Conservation (phyloP, 2,329 filamentous ascomycete genomes). For the Bimuria novae-zelandiae region DNA sequence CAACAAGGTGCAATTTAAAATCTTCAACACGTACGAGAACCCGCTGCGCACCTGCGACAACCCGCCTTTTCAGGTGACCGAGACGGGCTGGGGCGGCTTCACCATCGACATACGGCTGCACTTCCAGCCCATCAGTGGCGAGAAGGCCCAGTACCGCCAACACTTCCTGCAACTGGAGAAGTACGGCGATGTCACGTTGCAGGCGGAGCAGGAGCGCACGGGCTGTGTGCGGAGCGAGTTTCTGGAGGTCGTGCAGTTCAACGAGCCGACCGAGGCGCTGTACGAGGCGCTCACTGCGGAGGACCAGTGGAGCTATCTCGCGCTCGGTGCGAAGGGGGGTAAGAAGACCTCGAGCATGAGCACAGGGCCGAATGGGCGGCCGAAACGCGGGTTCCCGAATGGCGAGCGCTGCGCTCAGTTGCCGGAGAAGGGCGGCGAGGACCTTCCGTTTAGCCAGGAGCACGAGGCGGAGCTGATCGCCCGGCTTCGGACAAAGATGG, state of each 20-base stretch:
- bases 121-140: conserved; percentile 82
- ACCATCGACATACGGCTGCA: conserved; percentile 94
- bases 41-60: conserved; percentile 76
- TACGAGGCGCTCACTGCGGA: conserved; percentile 84
- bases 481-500: conserved; percentile 36
- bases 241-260: conserved; percentile 95
- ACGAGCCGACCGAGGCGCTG: conserved; percentile 92
- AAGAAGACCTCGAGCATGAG: conserved; percentile 40
- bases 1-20: conserved; percentile 95
- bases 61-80: conserved; percentile 80
- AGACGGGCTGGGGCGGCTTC: conserved; percentile 98
- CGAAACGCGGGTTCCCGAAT: conserved; percentile 41
- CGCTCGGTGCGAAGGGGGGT: conserved; percentile 46
- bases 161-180: conserved; percentile 91
- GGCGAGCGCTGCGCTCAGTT: conserved; percentile 44
- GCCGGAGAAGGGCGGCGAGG: conserved; percentile 40
- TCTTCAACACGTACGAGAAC: conserved; percentile 96
- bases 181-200: conserved; percentile 73
- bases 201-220: conserved; percentile 59
- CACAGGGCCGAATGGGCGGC: conserved; percentile 36
- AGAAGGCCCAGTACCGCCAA: conserved; percentile 95
- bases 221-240: conserved; percentile 74
- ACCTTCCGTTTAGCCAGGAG: conserved; percentile 42
- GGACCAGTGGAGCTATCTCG: conserved; percentile 59
- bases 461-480: conserved; percentile 41